A percentile compares a stretch with the other conserved stretches of the same genome.
Conservation (phyloP, 208 protist genomes). For the Polymyxa betae region DNA sequence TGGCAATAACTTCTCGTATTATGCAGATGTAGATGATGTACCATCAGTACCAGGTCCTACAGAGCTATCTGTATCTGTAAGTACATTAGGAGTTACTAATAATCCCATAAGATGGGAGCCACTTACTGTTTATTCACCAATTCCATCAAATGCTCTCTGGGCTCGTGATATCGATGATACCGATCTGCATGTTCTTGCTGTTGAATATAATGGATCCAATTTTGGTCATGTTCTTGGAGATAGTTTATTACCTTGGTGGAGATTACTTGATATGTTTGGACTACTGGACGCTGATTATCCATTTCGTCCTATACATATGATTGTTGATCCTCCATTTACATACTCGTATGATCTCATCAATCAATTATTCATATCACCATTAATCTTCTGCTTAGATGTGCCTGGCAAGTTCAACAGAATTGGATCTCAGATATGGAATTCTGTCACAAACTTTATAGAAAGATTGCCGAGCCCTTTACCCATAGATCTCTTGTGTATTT, state of each 20-base stretch:
- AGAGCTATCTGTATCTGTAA: neutral
- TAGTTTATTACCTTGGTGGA: constrained; percentile 32
- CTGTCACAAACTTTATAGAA: constrained; percentile 10
- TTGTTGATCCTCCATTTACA: constrained; percentile 2
- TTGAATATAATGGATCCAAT: constrained; percentile 44
- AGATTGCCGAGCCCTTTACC: constrained; percentile 23
- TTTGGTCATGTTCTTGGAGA: constrained; percentile 42
- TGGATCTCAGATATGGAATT: constrained; percentile 1
- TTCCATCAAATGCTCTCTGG: neutral
- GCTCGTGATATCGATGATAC: neutral
- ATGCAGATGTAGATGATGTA: neutral
- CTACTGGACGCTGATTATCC: neutral
- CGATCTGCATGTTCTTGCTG: constrained; percentile 1
- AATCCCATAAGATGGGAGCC: neutral
- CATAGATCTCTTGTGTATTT: neutral
- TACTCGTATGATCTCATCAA: constrained; percentile 19
- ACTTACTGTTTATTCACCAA: neutral
- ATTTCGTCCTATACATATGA: constrained; percentile 16
- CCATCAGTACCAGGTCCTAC: neutral
- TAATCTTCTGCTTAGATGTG: neutral
- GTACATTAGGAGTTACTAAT: neutral
- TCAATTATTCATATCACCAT: neutral
- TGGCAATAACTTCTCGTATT: neutral
- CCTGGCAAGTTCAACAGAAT: neutral
- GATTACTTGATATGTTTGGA: constrained; percentile 47